phyloP scores from a whole-genome alignment of 768 basidiomycete species.

The Leucogyrophana mollusca region DNA sequence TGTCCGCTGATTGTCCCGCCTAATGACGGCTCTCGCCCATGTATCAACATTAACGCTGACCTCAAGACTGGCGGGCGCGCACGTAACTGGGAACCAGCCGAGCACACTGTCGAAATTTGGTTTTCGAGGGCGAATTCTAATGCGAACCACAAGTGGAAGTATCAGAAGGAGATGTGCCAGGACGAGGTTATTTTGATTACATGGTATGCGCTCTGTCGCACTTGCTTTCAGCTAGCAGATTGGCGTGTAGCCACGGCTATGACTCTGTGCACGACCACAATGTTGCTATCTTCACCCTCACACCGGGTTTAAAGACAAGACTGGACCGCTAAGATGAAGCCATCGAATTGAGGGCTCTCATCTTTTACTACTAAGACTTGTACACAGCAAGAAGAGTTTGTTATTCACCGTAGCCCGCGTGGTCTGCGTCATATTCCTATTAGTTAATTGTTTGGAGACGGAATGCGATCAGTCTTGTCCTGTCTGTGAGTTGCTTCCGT shows the following conservation, averaged over 20 bases:
- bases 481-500: no score
- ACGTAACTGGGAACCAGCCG: slow-evolving; percentile 34
- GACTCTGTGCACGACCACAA: slow-evolving; percentile 44
- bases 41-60: slow-evolving; percentile 33
- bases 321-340: slow-evolving; percentile 51
- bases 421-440: no score
- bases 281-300: slow-evolving; percentile 58
- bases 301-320: slow-evolving; percentile 55
- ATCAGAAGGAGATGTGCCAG: slow-evolving; percentile 42
- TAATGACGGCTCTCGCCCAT: slow-evolving; percentile 39
- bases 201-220: slow-evolving; percentile 34
- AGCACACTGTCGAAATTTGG: slow-evolving; percentile 39
- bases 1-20: slow-evolving; percentile 30
- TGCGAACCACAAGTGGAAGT: slow-evolving; percentile 52
- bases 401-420: no score
- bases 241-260: slow-evolving; percentile 23
- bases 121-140: slow-evolving; percentile 51
- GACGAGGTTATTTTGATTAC: slow-evolving; percentile 54
- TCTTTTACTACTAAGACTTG: slow-evolving; percentile 48
- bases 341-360: slow-evolving; percentile 60
- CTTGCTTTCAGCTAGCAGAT: background rate
- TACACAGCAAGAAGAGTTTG: no score
- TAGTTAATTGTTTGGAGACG: no score
- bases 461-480: no score
- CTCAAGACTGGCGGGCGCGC: slow-evolving; percentile 32